phyloP scores from a whole-genome alignment of 2,329 filamentous ascomycete genomes.

The Xylaria sp. region DNA sequence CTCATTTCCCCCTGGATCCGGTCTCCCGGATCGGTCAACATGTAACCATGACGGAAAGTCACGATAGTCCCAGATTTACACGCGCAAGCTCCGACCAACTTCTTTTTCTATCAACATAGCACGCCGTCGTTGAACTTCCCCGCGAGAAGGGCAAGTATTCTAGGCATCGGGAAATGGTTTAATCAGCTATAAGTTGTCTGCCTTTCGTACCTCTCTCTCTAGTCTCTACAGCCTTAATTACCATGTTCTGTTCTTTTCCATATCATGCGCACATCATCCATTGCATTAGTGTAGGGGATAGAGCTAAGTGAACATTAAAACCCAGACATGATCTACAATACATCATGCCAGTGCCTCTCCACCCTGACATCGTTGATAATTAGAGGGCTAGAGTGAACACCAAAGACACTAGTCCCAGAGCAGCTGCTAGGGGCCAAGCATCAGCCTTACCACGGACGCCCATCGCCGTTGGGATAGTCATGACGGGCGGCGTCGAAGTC shows the following conservation, averaged over 20 bases:
- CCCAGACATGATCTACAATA: background rate
- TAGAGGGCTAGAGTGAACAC: conserved; percentile 10
- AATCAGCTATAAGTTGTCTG: no score
- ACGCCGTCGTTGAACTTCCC: no score
- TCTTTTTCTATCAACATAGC: no score
- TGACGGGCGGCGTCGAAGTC: conserved; percentile 8
- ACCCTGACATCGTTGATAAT: background rate
- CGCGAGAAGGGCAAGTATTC: no score
- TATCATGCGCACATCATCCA: background rate
- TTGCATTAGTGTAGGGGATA: background rate
- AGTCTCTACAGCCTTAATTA: background rate
- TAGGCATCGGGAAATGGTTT: no score
- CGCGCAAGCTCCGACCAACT: no score
- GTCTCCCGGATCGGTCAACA: no score
- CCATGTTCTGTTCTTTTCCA: background rate
- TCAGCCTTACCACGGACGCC: conserved; percentile 1
- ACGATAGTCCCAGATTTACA: no score
- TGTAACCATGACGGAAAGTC: no score
- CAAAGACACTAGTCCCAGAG: conserved; percentile 16
- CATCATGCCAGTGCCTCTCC: background rate
- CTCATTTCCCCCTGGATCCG: no score
- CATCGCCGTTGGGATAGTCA: conserved; percentile 19
- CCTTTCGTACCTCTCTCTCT: no score
- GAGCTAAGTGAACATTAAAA: conserved; percentile 12
- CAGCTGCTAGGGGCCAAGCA: background rate